Percentiles rank a stretch among this genome's conserved stretches.
Conservation (phyloP, 331 rosid species). For the Quercus lobata region DNA sequence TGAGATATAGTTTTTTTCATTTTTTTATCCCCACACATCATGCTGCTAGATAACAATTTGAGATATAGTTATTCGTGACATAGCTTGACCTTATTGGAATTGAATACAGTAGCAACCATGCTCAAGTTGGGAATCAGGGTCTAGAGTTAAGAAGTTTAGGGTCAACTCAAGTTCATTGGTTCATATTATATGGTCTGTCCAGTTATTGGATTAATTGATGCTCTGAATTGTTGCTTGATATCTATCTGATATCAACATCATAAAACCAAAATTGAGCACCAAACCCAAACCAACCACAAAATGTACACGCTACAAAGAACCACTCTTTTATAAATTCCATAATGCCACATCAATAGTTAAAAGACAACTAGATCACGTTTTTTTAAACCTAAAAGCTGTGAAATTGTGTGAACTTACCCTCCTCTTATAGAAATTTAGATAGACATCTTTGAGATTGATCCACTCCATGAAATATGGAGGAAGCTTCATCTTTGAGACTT, state of each 20-base stretch:
- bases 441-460: slow-evolving; percentile 90
- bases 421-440: slow-evolving; percentile 74
- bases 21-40: not conserved
- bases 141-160: not conserved
- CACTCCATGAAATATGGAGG: slow-evolving; percentile 87
- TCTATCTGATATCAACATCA: not conserved
- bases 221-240: not conserved
- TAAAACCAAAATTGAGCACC: not conserved
- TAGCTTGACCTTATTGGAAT: not conserved
- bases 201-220: not conserved
- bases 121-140: not conserved
- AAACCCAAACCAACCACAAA: not conserved
- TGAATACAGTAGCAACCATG: not conserved
- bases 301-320: not conserved
- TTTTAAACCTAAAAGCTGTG: not conserved
- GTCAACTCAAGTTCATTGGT: not conserved
- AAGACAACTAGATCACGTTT: not conserved
- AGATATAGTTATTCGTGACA: not conserved
- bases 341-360: not conserved
- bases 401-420: slow-evolving; percentile 45
- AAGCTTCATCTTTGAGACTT: slow-evolving; percentile 67
- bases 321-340: not conserved
- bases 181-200: not conserved
- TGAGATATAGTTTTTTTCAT: not conserved
- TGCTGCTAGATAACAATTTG: not conserved